phyloP scores from a whole-genome alignment of 139 green algal genomes.

The Pleodorina starrii region DNA sequence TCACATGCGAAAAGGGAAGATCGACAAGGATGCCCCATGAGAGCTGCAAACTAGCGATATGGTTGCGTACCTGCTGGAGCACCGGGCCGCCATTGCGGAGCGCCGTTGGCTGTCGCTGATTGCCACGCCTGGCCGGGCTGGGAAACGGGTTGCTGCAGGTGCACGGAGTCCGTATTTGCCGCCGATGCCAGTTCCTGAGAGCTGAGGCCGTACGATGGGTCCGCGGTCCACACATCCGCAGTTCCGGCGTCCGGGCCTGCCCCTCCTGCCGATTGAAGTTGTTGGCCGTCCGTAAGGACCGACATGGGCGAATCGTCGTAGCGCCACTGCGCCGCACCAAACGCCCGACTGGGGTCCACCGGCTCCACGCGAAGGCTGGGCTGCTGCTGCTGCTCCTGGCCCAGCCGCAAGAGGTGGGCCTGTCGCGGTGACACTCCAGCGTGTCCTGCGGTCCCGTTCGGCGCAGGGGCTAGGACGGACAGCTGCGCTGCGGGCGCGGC shows the following conservation, averaged over 20 bases:
- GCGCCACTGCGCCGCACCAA: not conserved
- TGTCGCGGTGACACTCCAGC: not conserved
- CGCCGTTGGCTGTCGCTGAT: not conserved
- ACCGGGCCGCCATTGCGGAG: not conserved
- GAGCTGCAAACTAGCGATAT: too few species aligned
- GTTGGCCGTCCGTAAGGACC: not conserved
- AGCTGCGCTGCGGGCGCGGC: not conserved
- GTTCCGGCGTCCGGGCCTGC: not conserved
- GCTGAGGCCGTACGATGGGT: not conserved
- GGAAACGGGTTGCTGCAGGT: not conserved
- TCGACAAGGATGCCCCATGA: too few species aligned
- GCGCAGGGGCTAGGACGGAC: not conserved
- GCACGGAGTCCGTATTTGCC: not conserved
- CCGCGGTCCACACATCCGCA: not conserved
- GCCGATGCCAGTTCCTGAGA: not conserved
- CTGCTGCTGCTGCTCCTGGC: not conserved
- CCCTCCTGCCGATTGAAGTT: not conserved
- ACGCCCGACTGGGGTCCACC: not conserved
- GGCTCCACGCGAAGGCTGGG: not conserved
- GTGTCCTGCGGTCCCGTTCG: not conserved
- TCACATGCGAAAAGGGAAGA: too few species aligned
- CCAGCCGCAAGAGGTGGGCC: not conserved
- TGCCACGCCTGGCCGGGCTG: too few species aligned
- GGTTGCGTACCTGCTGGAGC: too few species aligned
- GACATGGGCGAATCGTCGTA: slow-evolving; percentile 23